Evolutionary conservation across 768 basidiomycete genomes (phyloP).

Genomic region (Podaxis sp.): DNA sequence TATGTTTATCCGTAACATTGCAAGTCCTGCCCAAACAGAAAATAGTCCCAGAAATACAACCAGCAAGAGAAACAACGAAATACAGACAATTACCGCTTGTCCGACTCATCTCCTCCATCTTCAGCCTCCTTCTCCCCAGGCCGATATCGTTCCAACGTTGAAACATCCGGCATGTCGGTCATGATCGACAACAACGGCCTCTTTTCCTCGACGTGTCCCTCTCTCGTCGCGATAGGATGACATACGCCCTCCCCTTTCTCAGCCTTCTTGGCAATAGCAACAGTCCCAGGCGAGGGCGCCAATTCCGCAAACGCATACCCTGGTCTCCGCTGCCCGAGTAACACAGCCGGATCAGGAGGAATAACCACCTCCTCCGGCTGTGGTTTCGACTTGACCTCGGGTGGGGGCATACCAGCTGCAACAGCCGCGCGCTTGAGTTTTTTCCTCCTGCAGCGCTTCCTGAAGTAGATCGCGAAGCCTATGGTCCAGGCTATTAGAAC

Average conservation of each 20-base stretch:
- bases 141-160: not conserved
- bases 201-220: not conserved
- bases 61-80: not conserved
- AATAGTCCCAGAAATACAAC: not conserved
- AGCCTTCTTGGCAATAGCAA: not conserved
- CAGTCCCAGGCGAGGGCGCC: not conserved
- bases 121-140: not conserved
- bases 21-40: not conserved
- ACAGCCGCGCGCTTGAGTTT: slow-evolving; percentile 41
- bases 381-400: slow-evolving; percentile 34
- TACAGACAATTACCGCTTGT: not conserved
- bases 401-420: slow-evolving; percentile 41
- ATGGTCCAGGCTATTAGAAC: slow-evolving; percentile 54
- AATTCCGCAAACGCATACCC: slow-evolving; percentile 24
- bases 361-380: slow-evolving; percentile 51
- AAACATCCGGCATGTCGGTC: slow-evolving; percentile 2
- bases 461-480: slow-evolving; percentile 57
- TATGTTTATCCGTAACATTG: slow-evolving; percentile 1
- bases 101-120: not conserved
- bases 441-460: slow-evolving; percentile 50
- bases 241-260: not conserved
- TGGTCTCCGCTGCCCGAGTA: slow-evolving; percentile 47
- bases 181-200: not conserved
- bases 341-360: slow-evolving; percentile 66
- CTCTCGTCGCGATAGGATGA: not conserved